Evolutionary conservation across 2,329 filamentous ascomycete species (phyloP).

Genomic region (Nemania sp.): DNA sequence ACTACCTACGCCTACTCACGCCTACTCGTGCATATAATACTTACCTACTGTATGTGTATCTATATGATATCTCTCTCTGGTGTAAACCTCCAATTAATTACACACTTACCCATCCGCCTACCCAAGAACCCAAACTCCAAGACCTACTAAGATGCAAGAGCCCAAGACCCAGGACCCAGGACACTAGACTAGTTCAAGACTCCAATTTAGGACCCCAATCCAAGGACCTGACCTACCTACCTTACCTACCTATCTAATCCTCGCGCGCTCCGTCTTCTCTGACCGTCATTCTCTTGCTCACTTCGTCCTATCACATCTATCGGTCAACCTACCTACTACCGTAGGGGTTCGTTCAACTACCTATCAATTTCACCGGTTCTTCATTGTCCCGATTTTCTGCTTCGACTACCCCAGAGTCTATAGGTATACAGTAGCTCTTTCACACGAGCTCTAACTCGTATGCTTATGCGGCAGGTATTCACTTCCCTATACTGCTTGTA

Average conservation of each 20-base stretch:
- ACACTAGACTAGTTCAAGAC: conserved; percentile 5
- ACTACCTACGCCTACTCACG: not conserved
- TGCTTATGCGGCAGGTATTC: not conserved
- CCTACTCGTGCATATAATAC: not conserved
- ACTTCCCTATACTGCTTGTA: conserved; percentile 17
- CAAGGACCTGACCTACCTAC: conserved; percentile 1
- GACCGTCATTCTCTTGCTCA: conserved; percentile 17
- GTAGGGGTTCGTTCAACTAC: conserved; percentile 8
- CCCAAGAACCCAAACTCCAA: not conserved
- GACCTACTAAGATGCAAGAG: no score
- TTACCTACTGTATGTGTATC: no score
- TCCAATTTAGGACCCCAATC: conserved; percentile 1
- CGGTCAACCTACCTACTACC: conserved; percentile 1
- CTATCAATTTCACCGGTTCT: conserved; percentile 3
- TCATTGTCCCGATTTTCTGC: conserved; percentile 3
- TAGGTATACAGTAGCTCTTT: conserved; percentile 6
- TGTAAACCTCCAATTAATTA: not conserved
- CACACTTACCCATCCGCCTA: not conserved
- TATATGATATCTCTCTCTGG: no score
- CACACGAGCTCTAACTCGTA: conserved; percentile 15
- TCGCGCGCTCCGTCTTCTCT: conserved; percentile 11
- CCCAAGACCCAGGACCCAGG: conserved; percentile 1
- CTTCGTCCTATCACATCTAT: not conserved
- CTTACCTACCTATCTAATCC: conserved; percentile 7
- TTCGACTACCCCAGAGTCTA: not conserved